Percentiles rank a stretch among this genome's conserved stretches.
These are phyloP conservation scores for Luzula sylvatica DNA, from an alignment of 176 grass and related monocot species.

Conservation along the genomic window DNA sequence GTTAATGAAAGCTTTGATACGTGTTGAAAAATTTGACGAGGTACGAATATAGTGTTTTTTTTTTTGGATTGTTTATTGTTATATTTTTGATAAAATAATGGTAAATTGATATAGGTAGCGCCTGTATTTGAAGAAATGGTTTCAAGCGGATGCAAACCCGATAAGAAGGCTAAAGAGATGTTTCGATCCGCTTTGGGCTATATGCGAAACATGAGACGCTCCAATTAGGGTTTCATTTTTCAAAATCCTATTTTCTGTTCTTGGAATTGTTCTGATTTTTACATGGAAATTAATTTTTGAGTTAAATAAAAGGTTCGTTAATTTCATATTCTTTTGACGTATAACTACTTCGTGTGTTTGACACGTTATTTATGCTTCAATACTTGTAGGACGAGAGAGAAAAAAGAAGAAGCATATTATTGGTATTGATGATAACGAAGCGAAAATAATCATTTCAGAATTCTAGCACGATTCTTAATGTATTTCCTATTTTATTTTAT, in stretches of 20 bases:
- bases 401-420: no score
- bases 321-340: neutral
- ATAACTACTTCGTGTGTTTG: no score
- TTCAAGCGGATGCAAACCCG: conserved; percentile 75
- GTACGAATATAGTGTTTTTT: conserved; percentile 29
- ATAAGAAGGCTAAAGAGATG: conserved; percentile 94
- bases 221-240: conserved; percentile 12
- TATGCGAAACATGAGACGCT: conserved; percentile 45
- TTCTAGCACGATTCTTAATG: no score
- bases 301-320: neutral
- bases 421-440: no score
- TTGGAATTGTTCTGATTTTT: neutral
- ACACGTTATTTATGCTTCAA: no score
- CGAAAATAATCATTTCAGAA: no score
- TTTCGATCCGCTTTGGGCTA: conserved; percentile 85
- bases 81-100: neutral
- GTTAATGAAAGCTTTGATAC: conserved; percentile 93
- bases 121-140: conserved; percentile 96
- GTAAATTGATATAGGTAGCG: conserved; percentile 49
- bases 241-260: neutral
- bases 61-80: conserved; percentile 1
- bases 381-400: no score
- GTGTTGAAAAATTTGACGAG: conserved; percentile 94
- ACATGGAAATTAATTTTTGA: neutral
- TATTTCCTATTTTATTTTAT: no score